Percentiles rank a stretch among this genome's conserved stretches.
Conservation (phyloP, 2,329 filamentous ascomycete genomes). For the Colletotrichum cereale region DNA sequence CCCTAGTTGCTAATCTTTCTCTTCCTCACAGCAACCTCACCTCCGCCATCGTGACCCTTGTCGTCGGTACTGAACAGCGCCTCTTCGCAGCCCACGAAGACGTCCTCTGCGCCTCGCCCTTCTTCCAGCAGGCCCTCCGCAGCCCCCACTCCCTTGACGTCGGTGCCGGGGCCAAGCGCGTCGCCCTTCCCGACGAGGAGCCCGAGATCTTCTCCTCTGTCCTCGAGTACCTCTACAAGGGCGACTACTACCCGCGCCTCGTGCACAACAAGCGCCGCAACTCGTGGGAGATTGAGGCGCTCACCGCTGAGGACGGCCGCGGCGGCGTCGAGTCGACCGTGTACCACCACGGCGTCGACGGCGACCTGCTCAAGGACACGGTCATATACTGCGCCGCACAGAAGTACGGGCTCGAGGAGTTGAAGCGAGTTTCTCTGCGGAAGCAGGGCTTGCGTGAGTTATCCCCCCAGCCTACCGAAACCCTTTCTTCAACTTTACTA, state of each 20-base stretch:
- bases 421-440: slow-evolving; percentile 85
- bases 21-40: slow-evolving; percentile 62
- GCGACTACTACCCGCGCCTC: slow-evolving; percentile 89
- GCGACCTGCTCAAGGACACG: slow-evolving; percentile 85
- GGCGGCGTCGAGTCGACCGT: slow-evolving; percentile 73
- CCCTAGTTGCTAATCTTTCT: slow-evolving; percentile 14
- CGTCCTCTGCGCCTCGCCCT: slow-evolving; percentile 81
- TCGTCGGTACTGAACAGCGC: slow-evolving; percentile 83
- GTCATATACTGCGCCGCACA: slow-evolving; percentile 92
- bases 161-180: slow-evolving; percentile 68
- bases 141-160: slow-evolving; percentile 73
- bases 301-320: slow-evolving; percentile 59
- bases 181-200: slow-evolving; percentile 86
- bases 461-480: neutral
- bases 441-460: slow-evolving; percentile 86
- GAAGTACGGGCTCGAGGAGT: slow-evolving; percentile 84
- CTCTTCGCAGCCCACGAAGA: slow-evolving; percentile 95
- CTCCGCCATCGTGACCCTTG: slow-evolving; percentile 82
- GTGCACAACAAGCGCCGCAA: slow-evolving; percentile 84
- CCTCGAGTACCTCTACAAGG: slow-evolving; percentile 93
- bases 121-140: slow-evolving; percentile 76
- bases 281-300: slow-evolving; percentile 84
- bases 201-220: slow-evolving; percentile 92
- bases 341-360: slow-evolving; percentile 73
- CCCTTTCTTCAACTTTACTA: slow-evolving; percentile 2